Base-by-base conservation (phyloP, 805 yeast genomes). In the Saitoella complicata region DNA sequence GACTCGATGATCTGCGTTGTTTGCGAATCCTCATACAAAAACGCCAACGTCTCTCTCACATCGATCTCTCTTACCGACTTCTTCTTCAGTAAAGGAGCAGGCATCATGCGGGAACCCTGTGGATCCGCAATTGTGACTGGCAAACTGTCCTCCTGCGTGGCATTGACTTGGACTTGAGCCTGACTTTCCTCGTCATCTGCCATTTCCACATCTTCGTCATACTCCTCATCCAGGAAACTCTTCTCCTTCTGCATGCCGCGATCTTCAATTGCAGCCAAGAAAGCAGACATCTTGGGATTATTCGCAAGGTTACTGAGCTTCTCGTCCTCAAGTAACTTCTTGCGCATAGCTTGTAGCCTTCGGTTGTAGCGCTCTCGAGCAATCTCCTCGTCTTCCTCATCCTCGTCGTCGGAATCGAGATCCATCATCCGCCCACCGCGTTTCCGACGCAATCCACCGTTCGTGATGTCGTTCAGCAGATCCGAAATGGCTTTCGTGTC, bases 321-420 rank as follows among this genome's bases (percentile, higher is more conserved):
- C 46, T 66, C 69, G 57, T 67, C 66, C 49, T 70, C 70, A 53
- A 70, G 50, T 49, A 75, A 58, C 53, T 73, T 63, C 53, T 68
- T 63, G 52, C 68, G 66, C 21, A 21, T 21, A 21, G 21, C 21
- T 58, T 77, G 76, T 44, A 41, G 21, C 43, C 65, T 56, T 51
- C 65, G 63, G 41, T 60, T 50, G 40, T 66, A 54, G 9, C 55
- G 54, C 39, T 58, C 53, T 42, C 59, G 58, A 39, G 58, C 58
- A 45, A 67, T 70, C 38, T 61, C 57, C 39, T 68, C 49, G 46
- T 64, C 62, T 35, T 53, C 62, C 38, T 71, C 65, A 43, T 73
- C 80, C 54, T 80, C 86, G 47, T 80, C 91, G 50, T 78, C 88
- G 49, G 78, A 86, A 56, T 83, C 78, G 39, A 80, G 61, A 51